Conservation (phyloP, 2,329 filamentous ascomycete genomes). For the Verruconis gallopava region DNA sequence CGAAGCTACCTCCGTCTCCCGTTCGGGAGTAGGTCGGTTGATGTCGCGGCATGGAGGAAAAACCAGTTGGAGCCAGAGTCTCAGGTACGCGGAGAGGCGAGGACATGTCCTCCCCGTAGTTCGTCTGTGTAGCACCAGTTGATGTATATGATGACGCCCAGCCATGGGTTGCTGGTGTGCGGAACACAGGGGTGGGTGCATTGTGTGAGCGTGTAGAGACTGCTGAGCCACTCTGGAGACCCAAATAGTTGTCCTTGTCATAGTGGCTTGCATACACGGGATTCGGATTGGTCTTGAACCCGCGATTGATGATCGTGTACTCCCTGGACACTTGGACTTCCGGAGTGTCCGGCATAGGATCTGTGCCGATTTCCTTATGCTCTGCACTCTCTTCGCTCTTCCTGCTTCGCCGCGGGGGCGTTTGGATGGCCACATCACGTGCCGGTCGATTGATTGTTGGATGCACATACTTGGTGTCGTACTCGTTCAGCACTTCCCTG, state of each 20-base stretch:
- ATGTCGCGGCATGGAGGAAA: slow-evolving; percentile 29
- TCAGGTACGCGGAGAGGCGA: slow-evolving; percentile 34
- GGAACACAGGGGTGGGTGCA: neutral
- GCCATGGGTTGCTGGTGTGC: slow-evolving; percentile 1
- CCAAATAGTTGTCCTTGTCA: slow-evolving; percentile 46
- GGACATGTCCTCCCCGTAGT: slow-evolving; percentile 26
- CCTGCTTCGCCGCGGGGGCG: slow-evolving; percentile 31
- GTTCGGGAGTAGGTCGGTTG: slow-evolving; percentile 16
- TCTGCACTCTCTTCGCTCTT: slow-evolving; percentile 16
- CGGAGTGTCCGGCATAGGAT: slow-evolving; percentile 27
- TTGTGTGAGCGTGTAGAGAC: neutral
- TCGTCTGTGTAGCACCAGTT: slow-evolving; percentile 24
- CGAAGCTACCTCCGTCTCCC: slow-evolving; percentile 64
- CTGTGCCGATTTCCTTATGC: slow-evolving; percentile 27
- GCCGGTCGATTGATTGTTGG: slow-evolving; percentile 75
- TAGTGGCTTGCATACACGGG: slow-evolving; percentile 63
- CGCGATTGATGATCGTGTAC: slow-evolving; percentile 53
- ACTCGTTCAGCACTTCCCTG: slow-evolving; percentile 86
- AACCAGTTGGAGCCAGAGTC: slow-evolving; percentile 30
- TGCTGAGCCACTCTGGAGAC: slow-evolving; percentile 1
- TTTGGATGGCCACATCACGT: slow-evolving; percentile 67
- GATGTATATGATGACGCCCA: slow-evolving; percentile 18
- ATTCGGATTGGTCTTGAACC: slow-evolving; percentile 73
- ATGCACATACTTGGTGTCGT: slow-evolving; percentile 90
- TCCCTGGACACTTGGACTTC: slow-evolving; percentile 52